Evolutionary conservation across 1,284 basidiomycete genomes (phyloP).

Genomic region (Sanguinoderma infundibulare): DNA sequence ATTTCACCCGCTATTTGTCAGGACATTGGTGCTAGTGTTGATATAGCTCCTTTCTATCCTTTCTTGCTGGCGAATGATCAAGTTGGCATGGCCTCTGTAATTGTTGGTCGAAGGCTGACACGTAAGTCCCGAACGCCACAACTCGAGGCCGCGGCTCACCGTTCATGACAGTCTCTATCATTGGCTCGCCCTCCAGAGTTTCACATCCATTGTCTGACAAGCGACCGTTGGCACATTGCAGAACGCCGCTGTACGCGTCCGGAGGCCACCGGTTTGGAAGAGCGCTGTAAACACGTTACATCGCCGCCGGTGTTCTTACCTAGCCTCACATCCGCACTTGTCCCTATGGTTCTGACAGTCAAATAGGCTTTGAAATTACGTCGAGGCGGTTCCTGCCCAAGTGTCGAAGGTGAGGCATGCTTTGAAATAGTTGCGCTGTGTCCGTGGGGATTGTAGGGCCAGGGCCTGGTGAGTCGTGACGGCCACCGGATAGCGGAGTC

Average conservation of each 20-base stretch:
- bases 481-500: too few species aligned
- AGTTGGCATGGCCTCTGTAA: background rate
- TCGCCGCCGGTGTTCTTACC: too few species aligned
- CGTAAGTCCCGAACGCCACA: background rate
- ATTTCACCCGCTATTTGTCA: too few species aligned
- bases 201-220: background rate
- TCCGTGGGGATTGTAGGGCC: background rate
- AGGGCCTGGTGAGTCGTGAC: too few species aligned
- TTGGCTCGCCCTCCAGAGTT: background rate
- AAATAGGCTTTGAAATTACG: background rate
- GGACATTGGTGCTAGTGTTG: too few species aligned
- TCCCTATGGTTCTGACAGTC: background rate
- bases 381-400: background rate
- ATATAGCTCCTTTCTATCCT: background rate
- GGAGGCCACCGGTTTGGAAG: background rate
- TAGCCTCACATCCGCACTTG: too few species aligned
- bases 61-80: background rate
- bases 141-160: background rate
- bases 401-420: background rate
- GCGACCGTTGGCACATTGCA: background rate
- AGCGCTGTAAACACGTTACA: background rate
- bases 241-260: background rate
- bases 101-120: background rate
- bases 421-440: background rate
- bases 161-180: background rate